A percentile compares a stretch with the other conserved stretches of the same genome.
Evolutionary conservation across 441 rosid species (phyloP).

Genomic region (Brassica balearica): DNA sequence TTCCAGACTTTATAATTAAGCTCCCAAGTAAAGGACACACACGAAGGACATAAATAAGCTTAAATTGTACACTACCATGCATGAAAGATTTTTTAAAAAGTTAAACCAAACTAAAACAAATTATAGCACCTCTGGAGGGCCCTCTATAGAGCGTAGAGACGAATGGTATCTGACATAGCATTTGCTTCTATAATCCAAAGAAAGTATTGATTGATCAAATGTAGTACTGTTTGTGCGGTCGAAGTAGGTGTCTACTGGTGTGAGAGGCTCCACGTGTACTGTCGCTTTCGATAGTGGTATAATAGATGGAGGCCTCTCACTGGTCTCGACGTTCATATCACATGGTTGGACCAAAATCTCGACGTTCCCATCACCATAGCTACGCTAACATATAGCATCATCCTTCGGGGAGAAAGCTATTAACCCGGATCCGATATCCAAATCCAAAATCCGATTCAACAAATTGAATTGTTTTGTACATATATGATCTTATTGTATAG

Average conservation of each 20-base stretch:
- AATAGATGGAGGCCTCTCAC: constrained; percentile 34
- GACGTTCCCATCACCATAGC: constrained; percentile 15
- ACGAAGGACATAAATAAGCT: no score
- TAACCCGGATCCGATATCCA: no score
- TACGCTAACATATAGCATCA: constrained; percentile 3
- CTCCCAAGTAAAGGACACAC: background rate
- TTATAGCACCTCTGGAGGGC: constrained; percentile 1
- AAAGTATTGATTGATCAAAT: constrained; percentile 7
- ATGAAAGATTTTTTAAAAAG: background rate
- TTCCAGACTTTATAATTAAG: background rate
- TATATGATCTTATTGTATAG: no score
- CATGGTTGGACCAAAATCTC: constrained; percentile 18
- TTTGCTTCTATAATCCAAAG: background rate
- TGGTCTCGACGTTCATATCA: constrained; percentile 13
- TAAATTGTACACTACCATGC: background rate
- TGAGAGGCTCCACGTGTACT: constrained; percentile 32
- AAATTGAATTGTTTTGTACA: no score
- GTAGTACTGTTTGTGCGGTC: constrained; percentile 17
- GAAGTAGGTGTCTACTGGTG: constrained; percentile 29
- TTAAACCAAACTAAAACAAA: background rate
- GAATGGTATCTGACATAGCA: background rate
- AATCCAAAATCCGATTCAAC: no score
- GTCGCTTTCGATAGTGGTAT: constrained; percentile 32
- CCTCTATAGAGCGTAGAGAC: constrained; percentile 12
- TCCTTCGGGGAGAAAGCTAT: background rate